phyloP scores from a whole-genome alignment of 257 asterid species.

The Scutellaria galericulata region DNA sequence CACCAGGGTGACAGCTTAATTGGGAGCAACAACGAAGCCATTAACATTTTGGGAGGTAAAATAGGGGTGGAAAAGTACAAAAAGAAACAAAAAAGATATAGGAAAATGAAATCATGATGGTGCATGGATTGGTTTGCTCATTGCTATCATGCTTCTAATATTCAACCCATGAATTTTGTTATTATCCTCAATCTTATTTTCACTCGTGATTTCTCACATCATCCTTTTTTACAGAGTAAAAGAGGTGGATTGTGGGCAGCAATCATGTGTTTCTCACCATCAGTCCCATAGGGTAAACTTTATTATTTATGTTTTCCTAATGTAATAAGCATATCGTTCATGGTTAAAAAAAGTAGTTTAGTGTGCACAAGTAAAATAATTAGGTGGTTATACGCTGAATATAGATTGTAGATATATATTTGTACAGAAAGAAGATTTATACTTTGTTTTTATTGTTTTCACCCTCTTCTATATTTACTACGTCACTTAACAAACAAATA shows the following conservation, averaged over 20 bases:
- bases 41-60: not conserved
- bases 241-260: not conserved
- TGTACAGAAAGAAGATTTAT: not conserved
- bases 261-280: constrained; percentile 15
- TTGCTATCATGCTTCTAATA: constrained; percentile 1
- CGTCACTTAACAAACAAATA: not conserved
- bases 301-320: not conserved
- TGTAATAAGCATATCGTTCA: not conserved
- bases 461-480: not conserved
- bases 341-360: not conserved
- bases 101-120: constrained; percentile 27
- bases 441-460: not conserved
- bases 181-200: not conserved
- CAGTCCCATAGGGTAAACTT: constrained; percentile 19
- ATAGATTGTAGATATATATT: not conserved
- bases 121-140: not conserved
- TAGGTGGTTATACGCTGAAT: not conserved
- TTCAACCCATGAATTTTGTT: not conserved
- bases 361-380: not conserved
- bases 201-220: not conserved
- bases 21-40: not conserved
- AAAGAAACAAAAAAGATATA: not conserved
- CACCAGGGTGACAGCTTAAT: constrained; percentile 12
- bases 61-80: not conserved
- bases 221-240: constrained; percentile 16